Evolutionary conservation across 2,329 filamentous ascomycete species (phyloP).

Genomic region (Paraphoma sp.): DNA sequence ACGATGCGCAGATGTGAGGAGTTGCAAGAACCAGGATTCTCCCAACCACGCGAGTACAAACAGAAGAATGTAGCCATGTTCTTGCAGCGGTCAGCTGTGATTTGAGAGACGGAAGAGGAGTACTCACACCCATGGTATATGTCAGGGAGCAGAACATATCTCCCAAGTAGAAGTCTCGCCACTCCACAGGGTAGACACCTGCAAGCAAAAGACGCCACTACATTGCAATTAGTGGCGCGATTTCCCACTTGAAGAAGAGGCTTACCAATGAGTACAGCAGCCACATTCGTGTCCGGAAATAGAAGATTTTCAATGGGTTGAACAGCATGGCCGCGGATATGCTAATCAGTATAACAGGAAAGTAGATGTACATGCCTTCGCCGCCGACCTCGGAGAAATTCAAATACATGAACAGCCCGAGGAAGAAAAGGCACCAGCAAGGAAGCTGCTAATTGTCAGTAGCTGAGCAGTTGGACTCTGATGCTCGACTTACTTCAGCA

Average conservation of each 20-base stretch:
- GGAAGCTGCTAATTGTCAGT: slow-evolving; percentile 65
- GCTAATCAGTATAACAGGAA: slow-evolving; percentile 79
- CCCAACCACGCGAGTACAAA: slow-evolving; percentile 82
- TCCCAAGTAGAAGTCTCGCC: slow-evolving; percentile 95
- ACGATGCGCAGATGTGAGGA: slow-evolving; percentile 82
- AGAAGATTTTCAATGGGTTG: slow-evolving; percentile 75
- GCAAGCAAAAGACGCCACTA: slow-evolving; percentile 86
- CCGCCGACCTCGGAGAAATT: slow-evolving; percentile 79
- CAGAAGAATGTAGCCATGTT: slow-evolving; percentile 96
- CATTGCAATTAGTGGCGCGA: slow-evolving; percentile 32
- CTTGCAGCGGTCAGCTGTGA: slow-evolving; percentile 40
- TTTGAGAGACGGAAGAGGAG: background rate
- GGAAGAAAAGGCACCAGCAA: slow-evolving; percentile 76
- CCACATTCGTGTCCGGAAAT: slow-evolving; percentile 81
- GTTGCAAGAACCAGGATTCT: slow-evolving; percentile 77
- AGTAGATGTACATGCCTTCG: slow-evolving; percentile 79
- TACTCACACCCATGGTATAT: slow-evolving; percentile 82
- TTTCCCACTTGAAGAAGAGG: slow-evolving; percentile 15
- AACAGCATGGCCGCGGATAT: slow-evolving; percentile 74
- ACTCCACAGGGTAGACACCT: slow-evolving; percentile 91
- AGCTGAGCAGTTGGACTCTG: too few relatives aligned
- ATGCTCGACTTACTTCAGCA: slow-evolving; percentile 62
- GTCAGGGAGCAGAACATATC: slow-evolving; percentile 98
- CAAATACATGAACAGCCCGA: slow-evolving; percentile 84
- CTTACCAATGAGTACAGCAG: slow-evolving; percentile 86